These are phyloP conservation scores for Tympanopsis confertula DNA, from an alignment of 2,329 filamentous ascomycete species.

Conservation along the genomic window DNA sequence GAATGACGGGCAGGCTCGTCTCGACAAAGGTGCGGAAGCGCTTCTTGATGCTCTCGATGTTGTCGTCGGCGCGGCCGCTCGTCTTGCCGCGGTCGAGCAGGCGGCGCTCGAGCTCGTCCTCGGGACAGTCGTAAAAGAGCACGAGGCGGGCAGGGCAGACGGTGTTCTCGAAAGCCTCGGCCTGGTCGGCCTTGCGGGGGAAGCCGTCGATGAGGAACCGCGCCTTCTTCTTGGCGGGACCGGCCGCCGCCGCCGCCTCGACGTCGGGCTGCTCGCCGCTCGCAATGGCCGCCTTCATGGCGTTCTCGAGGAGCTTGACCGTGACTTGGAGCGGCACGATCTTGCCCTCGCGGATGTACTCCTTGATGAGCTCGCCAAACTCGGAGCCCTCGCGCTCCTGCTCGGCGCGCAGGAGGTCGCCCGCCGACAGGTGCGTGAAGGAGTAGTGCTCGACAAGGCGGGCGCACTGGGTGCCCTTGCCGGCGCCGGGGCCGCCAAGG, in stretches of 20 bases:
- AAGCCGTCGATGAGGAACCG: constrained; percentile 57
- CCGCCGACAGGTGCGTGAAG: constrained; percentile 87
- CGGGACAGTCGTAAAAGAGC: constrained; percentile 51
- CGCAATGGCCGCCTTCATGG: constrained; percentile 42
- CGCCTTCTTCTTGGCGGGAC: constrained; percentile 19
- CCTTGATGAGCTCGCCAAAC: constrained; percentile 61
- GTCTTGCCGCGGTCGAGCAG: constrained; percentile 52
- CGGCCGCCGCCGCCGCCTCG: constrained; percentile 3
- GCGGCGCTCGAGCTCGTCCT: constrained; percentile 49
- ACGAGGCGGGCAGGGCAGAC: constrained; percentile 49
- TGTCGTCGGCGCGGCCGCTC: constrained; percentile 51
- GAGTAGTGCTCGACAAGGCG: constrained; percentile 77
- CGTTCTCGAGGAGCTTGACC: constrained; percentile 3
- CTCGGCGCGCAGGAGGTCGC: constrained; percentile 86
- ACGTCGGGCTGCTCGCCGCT: constrained; percentile 16
- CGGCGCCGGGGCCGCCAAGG: constrained; percentile 86
- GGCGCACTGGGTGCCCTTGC: constrained; percentile 91
- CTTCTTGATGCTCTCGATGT: constrained; percentile 54
- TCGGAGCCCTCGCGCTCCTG: constrained; percentile 76
- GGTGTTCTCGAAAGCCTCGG: constrained; percentile 47
- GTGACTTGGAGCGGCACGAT: constrained; percentile 28
- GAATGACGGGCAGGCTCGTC: constrained; percentile 56
- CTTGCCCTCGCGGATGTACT: constrained; percentile 30
- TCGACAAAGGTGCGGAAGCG: constrained; percentile 52
- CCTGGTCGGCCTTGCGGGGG: constrained; percentile 56